These are phyloP conservation scores for Nitzschia inconspicua DNA, from an alignment of 108 stramenopile species.

Conservation along the genomic window DNA sequence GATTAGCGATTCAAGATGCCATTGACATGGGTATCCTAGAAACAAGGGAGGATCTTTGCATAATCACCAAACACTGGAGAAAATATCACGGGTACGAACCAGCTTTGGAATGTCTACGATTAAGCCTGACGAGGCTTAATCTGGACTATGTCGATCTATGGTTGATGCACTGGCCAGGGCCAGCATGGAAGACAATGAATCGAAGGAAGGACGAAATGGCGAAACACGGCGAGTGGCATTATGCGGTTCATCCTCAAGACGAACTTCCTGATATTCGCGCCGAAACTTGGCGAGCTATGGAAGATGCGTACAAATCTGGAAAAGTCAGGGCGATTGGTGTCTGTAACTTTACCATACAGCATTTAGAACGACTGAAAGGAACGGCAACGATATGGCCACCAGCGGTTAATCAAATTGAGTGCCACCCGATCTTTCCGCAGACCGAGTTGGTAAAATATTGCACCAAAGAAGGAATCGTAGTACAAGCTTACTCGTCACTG, in stretches of 20 bases:
- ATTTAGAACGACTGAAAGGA: conserved; percentile 47
- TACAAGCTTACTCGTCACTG: conserved; percentile 73
- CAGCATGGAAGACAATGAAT: conserved; percentile 45
- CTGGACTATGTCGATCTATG: conserved; percentile 61
- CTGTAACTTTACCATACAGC: conserved; percentile 60
- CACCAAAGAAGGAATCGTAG: conserved; percentile 53
- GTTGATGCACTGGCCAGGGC: conserved; percentile 82
- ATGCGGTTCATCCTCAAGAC: conserved; percentile 38
- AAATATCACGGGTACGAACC: conserved; percentile 74
- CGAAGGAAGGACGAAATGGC: conserved; percentile 27
- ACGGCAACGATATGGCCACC: conserved; percentile 71
- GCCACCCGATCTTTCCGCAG: conserved; percentile 76
- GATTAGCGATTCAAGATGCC: conserved; percentile 57
- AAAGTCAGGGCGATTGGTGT: conserved; percentile 73
- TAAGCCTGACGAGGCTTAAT: conserved; percentile 55
- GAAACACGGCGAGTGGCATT: conserved; percentile 43
- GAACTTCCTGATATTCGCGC: conserved; percentile 44
- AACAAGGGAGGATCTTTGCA: conserved; percentile 46
- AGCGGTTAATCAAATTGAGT: conserved; percentile 84
- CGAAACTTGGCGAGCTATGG: conserved; percentile 89
- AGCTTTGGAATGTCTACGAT: conserved; percentile 53
- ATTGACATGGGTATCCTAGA: conserved; percentile 30
- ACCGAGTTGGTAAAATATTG: conserved; percentile 71
- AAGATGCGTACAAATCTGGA: conserved; percentile 56
- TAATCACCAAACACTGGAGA: conserved; percentile 83